Base-by-base conservation (phyloP, 805 yeast genomes). In the Lipomyces sp. region DNA sequence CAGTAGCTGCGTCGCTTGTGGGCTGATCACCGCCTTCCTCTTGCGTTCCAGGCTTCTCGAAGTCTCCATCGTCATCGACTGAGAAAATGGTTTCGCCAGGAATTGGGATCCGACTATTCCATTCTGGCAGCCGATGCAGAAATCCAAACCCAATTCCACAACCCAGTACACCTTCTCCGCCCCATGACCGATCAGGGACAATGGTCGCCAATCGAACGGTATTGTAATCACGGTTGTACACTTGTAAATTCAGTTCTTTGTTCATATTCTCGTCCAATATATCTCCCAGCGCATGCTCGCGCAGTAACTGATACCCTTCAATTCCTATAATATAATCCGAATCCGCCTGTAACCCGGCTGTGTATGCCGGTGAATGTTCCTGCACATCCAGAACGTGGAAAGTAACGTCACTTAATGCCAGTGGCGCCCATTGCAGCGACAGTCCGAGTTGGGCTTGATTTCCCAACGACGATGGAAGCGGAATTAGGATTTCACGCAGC, bases 121-220 rank as follows among this genome's bases (percentile, higher is more conserved):
- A 68, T n/a, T 50, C 63, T 3, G 71, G 71, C 8, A 68, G 53
- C 39, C 56, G 80, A 75, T 94, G 98, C 60, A 94, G 80, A 60
- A 90, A 82, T 0, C 99, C 99, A 73, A 92, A 93, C 0, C 98
- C 98, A 24, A 94, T 96, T 70, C 93, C 96, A 78, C 97, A 92
- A 1, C 99, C 99, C 48, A 94, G 79, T 48, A 92, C 80, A 0
- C 97, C 97, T 70, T 81, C 84, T 15, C 93, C 92, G n/a, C 92
- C 91, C 92, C 95, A 90, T 18, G 80, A 77, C n/a, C 83, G 82
- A n/a, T 83, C 80, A 2, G 91, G 89, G 62, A 84, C 81, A n/a
- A 93, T 90, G 0, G 90, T 87, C 2, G 94, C 93, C 0, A 97
- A 97, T 72, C 99, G 84, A 51, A 92, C 87, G 13, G 89, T 83